Evolutionary conservation across 495 filamentous ascomycete genomes (phyloP), one percentile per base, ranked within the genome.

Genomic region (Pyronema omphalodes): DNA sequence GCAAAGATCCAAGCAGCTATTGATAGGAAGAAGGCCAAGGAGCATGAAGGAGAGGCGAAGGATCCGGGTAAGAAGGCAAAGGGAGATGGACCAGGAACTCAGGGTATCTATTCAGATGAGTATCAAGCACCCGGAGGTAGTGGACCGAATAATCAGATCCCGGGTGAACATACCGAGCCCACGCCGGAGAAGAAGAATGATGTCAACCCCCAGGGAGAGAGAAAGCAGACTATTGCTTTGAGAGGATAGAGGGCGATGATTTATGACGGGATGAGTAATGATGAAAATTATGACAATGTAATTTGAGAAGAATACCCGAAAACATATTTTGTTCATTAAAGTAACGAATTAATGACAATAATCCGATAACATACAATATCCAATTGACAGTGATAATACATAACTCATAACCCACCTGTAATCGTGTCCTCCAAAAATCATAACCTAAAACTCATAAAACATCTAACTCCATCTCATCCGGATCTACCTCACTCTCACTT

Each of bases 1-100:
- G 55, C 67, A 40, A 59, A 66, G 14, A 54, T 68, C 44, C 54
- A 64, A 57, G 56, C 62, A 46, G 45, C 57, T 23, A 62, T 51
- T 35, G 54, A 44, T 9, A 56, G 65, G 43, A 51, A 46, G 1
- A 9, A 58, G 33, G 44, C 44, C 14, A 57, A 58, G 23, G 41
- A 45, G 14, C 41, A 53, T 37, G 41, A 44, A 11, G 41, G 33
- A 47, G 6, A 23, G 17, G 39, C 49, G 5, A 29, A 19, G n/a
- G 51, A 51, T 14, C 46, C 39, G 12, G 54, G 18, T 0, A 48
- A 51, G 18, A 18, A 34, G 12, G 45, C 37, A 12, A n/a, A 40
- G 37, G 54, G 15, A 3, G 44, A 36, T 37, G 8, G 41, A 46
- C 54, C 34, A 5, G 47, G 18, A 11, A 37, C 7, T 19, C 47